Base-by-base conservation (phyloP, 2,329 filamentous ascomycete species). In the Alternaria ethzedia region DNA sequence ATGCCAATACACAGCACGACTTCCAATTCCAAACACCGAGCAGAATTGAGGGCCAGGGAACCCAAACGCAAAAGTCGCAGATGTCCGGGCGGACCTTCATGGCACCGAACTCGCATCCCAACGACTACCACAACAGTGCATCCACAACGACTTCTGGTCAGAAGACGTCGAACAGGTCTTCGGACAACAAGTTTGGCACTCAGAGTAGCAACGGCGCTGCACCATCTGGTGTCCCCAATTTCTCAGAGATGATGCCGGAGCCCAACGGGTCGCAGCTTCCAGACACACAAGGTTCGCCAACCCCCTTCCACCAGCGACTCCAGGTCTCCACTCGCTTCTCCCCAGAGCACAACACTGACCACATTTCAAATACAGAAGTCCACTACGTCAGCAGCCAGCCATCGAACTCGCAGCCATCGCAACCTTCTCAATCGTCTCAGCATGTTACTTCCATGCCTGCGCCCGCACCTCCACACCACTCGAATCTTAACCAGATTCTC, bases 81-180 rank as follows among this genome's bases (percentile, higher is more conserved):
- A 82, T 85, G 47, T 91, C 90, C 25, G 85, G 83, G 7, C 85
- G 87, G 69, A 89, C 87, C 3, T 86, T 86, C 21, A 84, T 90
- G 81, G 83, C 84, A 9, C 83, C 84, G 12, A 85, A 86, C 61
- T 87, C 87, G 30, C 85, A 89, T 74, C 82, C 85, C 15, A 82
- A 83, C 21, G 86, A 90, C 86, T 90, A 89, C 62, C 82, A 90
- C 57, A 97, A 98, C 72, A 94, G 97, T 73, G 95, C 94, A 2
- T 97, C 94, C 3, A 96, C 94, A 1, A 97, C 94, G 2, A 89
- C 89, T 21, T 91, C 88, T 4, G 88, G 89, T n/a, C 96, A 97
- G 81, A 89, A 88, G 78, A 94, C 92, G 3, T 93, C 92, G 1
- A 89, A 91, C 65, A 87, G 88, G 6, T 93, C 91, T 4, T 82